These are phyloP conservation scores for Fagopyrum tataricum DNA, from an alignment of 148 eudicot species.

Conservation along the genomic window DNA sequence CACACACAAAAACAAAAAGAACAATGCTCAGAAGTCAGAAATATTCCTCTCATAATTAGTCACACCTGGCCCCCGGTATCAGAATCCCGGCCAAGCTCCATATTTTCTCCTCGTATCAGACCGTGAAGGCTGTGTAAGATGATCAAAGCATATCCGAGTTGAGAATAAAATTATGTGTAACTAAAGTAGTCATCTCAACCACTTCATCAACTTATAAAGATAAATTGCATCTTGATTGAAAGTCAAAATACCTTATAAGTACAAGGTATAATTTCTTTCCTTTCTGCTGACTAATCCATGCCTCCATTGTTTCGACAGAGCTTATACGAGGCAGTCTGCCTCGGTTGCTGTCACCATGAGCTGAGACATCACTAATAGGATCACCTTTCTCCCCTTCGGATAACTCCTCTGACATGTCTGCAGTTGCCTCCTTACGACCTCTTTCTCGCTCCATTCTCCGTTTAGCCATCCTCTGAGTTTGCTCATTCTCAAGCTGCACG, in stretches of 20 bases:
- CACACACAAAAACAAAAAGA: not conserved
- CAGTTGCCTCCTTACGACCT: constrained; percentile 11
- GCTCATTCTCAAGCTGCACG: constrained; percentile 3
- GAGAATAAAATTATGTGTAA: no score
- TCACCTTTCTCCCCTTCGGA: constrained; percentile 11
- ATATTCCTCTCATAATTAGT: not conserved
- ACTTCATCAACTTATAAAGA: no score
- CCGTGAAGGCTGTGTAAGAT: constrained; percentile 70
- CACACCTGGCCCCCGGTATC: constrained; percentile 96
- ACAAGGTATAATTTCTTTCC: constrained; percentile 8
- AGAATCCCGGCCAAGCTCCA: constrained; percentile 97
- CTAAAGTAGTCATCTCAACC: no score
- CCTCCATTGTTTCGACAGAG: constrained; percentile 10
- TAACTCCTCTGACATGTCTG: constrained; percentile 11
- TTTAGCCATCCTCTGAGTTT: constrained; percentile 1
- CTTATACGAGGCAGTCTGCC: constrained; percentile 6
- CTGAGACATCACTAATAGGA: constrained; percentile 1
- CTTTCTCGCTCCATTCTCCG: constrained; percentile 11
- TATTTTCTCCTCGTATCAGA: constrained; percentile 85
- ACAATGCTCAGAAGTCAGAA: not conserved
- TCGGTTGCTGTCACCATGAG: constrained; percentile 5
- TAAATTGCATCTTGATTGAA: not conserved
- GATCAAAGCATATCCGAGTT: not conserved
- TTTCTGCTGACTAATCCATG: constrained; percentile 10
- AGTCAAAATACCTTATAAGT: not conserved